Conservation (phyloP, 805 yeast genomes). For the Candida coquimbonensis region DNA sequence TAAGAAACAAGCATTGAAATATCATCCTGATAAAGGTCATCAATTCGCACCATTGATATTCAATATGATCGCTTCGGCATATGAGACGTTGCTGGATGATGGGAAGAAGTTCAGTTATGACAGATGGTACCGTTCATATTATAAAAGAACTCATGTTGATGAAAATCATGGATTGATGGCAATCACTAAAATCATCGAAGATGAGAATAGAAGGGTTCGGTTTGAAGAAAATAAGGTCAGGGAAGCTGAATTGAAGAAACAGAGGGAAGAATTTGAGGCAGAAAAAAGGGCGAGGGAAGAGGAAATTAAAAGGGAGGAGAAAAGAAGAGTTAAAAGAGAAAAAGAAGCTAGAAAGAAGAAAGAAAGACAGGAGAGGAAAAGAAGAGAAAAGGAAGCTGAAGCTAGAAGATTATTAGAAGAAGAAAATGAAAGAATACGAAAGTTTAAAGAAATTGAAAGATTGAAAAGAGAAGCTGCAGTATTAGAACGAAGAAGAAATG, state of each 20-base stretch:
- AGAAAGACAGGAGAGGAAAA: conserved; percentile 3
- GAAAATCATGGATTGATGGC: neutral
- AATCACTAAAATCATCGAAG: neutral
- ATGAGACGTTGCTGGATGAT: conserved; percentile 10
- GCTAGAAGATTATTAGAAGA: neutral
- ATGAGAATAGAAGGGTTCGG: neutral
- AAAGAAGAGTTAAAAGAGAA: neutral
- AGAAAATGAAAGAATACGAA: conserved; percentile 1
- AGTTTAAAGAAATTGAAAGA: conserved; percentile 1
- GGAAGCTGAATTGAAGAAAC: neutral
- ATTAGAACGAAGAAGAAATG: conserved; percentile 14
- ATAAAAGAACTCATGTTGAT: conserved; percentile 5
- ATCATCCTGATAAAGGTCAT: conserved; percentile 74
- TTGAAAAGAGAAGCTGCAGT: conserved; percentile 16
- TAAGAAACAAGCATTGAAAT: conserved; percentile 57
- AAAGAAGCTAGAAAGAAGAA: neutral
- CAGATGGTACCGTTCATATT: conserved; percentile 12
- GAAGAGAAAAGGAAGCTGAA: neutral
- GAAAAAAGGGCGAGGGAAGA: neutral
- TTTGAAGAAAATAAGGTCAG: neutral
- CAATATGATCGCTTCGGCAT: conserved; percentile 12
- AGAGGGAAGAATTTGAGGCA: neutral
- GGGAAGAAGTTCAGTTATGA: conserved; percentile 5
- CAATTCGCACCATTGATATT: conserved; percentile 12
- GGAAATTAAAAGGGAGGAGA: neutral